A percentile compares a stretch with the other conserved stretches of the same genome.
phyloP scores from a whole-genome alignment of 2,329 filamentous ascomycete genomes.

The Trichoderma harzianum region DNA sequence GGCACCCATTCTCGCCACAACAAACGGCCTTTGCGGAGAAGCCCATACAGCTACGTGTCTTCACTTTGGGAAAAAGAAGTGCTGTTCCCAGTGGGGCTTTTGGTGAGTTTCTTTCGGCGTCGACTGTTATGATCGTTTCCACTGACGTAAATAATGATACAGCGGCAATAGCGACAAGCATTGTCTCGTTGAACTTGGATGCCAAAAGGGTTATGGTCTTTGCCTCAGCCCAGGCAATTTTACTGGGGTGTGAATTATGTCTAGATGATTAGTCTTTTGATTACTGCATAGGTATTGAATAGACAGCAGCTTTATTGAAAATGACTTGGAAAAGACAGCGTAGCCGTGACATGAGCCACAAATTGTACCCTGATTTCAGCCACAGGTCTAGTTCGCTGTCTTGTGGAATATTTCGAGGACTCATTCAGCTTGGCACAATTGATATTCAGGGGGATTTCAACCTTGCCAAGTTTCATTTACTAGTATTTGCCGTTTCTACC shows the following conservation, averaged over 20 bases:
- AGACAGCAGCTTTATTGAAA: background rate
- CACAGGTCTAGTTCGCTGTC: background rate
- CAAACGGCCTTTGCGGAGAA: slow-evolving; percentile 37
- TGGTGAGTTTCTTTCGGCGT: slow-evolving; percentile 30
- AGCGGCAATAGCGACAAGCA: slow-evolving; percentile 36
- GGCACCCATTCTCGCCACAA: slow-evolving; percentile 22
- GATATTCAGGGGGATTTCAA: background rate
- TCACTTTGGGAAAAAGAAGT: slow-evolving; percentile 32
- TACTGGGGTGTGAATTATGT: background rate
- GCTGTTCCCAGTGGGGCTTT: slow-evolving; percentile 36
- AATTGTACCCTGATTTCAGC: background rate
- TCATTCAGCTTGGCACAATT: background rate
- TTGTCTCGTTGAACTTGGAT: slow-evolving; percentile 31
- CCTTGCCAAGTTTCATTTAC: background rate
- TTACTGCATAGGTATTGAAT: background rate
- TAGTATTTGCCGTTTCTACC: background rate
- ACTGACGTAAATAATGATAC: background rate
- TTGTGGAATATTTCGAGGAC: background rate
- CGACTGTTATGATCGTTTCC: background rate
- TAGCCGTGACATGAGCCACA: background rate
- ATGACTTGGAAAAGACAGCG: background rate
- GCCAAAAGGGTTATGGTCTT: slow-evolving; percentile 33
- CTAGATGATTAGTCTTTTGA: background rate
- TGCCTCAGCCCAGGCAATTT: slow-evolving; percentile 22
- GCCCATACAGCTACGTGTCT: slow-evolving; percentile 32